Base-by-base conservation (phyloP, 495 filamentous ascomycete genomes). In the Xylaria flabelliformis region DNA sequence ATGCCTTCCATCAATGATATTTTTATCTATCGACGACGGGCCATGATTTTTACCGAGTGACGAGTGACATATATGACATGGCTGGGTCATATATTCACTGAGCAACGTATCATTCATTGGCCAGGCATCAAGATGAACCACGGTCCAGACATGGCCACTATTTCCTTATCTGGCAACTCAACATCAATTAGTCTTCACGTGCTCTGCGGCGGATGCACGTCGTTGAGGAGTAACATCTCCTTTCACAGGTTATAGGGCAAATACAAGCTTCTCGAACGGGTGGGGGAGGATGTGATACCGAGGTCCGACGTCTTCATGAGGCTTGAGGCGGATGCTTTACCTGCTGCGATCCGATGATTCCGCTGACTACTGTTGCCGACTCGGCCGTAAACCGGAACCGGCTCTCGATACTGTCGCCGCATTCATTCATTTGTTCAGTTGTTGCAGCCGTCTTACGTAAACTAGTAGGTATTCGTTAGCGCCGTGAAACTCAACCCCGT, bases 71-170 rank as follows among this genome's bases (percentile, higher is more conserved):
- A 44, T 10, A 44, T 10, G 12, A 42, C 12, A 4, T 44, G 42
- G 82, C 75, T 4, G 88, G 78, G 66, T 93, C 76, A 76, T 92
- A 93, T 29, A 29, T 29, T 29, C 26, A 29, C 26, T 29, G 26
- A 29, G 26, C 26, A 29, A 29, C 26, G 2, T 29, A 29, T 29
- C 26, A 29, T 78, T 29, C 26, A 29, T 78, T 77, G 32, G 79
- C 95, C 92, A 2, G 92, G 92, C 68, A 88, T 95, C 69, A 90
- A 83, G 67, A 92, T 91, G 73, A 89, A 95, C 46, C 82, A 85
- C 26, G 26, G 26, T 24, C 92, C 92, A 80, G 91, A 91, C 0
- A 84, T 86, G 53, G 88, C 77, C 1, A 86, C 74, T 29, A 88
- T 78, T 61, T 91, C 83, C 74, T 84, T 80, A 34, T 85, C 84